Percentiles rank a stretch among this genome's conserved stretches.
phyloP scores from a whole-genome alignment of 2,329 filamentous ascomycete species.

The Ascocoryne sarcoides region DNA sequence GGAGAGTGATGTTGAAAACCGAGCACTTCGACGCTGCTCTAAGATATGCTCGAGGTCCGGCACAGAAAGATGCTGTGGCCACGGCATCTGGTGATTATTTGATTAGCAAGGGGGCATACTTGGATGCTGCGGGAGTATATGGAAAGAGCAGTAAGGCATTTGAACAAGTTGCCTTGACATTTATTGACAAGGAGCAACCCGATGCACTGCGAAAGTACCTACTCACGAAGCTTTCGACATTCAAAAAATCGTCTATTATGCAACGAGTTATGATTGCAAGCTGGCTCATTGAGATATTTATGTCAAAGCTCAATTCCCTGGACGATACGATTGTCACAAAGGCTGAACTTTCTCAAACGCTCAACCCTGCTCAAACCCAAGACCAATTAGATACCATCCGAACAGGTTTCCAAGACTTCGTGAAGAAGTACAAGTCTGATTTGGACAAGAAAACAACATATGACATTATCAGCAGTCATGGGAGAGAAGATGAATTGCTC shows the following conservation, averaged over 20 bases:
- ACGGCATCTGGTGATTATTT: constrained; percentile 87
- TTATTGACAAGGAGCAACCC: constrained; percentile 83
- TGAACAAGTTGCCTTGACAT: constrained; percentile 83
- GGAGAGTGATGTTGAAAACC: constrained; percentile 83
- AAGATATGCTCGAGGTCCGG: constrained; percentile 68
- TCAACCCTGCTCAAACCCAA: constrained; percentile 61
- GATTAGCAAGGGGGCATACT: constrained; percentile 69
- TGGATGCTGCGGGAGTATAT: constrained; percentile 82
- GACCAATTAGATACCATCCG: constrained; percentile 63
- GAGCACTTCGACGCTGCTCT: constrained; percentile 85
- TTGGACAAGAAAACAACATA: constrained; percentile 89
- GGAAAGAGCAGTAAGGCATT: constrained; percentile 95
- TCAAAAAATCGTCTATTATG: constrained; percentile 81
- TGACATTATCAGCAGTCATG: constrained; percentile 92
- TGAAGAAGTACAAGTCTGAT: constrained; percentile 74
- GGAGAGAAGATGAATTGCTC: constrained; percentile 83
- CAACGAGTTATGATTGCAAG: constrained; percentile 91
- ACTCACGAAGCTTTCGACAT: constrained; percentile 68
- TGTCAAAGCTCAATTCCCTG: constrained; percentile 90
- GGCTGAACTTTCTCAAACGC: constrained; percentile 66
- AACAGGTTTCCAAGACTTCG: constrained; percentile 81
- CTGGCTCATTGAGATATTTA: constrained; percentile 93
- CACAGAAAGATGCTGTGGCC: constrained; percentile 84
- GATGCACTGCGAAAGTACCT: constrained; percentile 89
- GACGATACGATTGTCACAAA: constrained; percentile 91